A percentile compares a stretch with the other conserved stretches of the same genome.
Conservation (phyloP, 73 alveolate species). For the Symbiodinium pilosum region DNA sequence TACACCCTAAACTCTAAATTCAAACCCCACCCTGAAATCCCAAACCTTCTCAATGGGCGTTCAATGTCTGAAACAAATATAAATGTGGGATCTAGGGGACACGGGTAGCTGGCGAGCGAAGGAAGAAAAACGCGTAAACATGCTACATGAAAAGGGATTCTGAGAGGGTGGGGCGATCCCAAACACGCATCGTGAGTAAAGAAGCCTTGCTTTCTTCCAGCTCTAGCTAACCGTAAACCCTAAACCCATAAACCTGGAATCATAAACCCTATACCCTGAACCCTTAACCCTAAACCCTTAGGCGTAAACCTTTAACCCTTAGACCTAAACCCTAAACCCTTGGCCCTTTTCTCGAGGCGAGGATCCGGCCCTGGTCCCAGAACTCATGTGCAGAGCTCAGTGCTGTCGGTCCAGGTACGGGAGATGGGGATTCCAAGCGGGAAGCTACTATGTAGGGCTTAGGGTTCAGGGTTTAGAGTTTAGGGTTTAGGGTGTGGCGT, state of each 20-base stretch:
- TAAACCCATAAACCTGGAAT: background rate
- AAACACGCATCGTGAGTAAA: no score
- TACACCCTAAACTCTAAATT: no score
- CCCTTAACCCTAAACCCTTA: background rate
- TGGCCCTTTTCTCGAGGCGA: background rate
- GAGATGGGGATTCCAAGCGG: background rate
- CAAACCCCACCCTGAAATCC: no score
- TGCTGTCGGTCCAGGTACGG: background rate
- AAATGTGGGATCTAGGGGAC: no score
- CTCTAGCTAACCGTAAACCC: background rate
- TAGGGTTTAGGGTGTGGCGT: background rate
- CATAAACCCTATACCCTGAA: background rate
- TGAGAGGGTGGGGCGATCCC: no score
- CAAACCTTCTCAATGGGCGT: no score
- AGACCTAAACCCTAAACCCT: background rate
- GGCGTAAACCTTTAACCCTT: background rate
- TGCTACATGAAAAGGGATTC: no score
- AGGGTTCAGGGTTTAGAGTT: background rate
- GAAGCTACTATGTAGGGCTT: background rate
- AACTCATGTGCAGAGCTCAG: background rate
- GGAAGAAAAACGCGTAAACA: no score
- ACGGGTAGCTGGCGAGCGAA: no score
- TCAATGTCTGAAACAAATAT: no score
- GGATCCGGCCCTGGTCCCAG: constrained; percentile 13
- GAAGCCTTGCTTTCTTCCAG: no score